Evolutionary conservation across 495 filamentous ascomycete species (phyloP).

Genomic region (Podospora didyma): DNA sequence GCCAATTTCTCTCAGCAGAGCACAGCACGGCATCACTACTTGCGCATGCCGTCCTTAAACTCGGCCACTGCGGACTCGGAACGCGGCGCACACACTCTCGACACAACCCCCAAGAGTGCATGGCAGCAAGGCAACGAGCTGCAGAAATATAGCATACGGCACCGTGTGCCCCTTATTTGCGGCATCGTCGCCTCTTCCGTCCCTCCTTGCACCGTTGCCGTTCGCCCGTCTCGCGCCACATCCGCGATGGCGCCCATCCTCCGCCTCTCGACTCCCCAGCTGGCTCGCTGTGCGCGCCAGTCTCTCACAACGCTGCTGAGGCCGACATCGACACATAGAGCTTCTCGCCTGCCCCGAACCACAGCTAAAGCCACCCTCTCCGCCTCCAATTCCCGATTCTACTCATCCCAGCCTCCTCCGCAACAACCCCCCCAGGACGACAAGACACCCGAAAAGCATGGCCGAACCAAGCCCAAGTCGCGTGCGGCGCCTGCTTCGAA

Average conservation of each 20-base stretch:
- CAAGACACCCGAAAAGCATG: background rate
- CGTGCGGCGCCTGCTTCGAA: background rate
- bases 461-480: constrained; percentile 2
- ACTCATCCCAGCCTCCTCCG: constrained; percentile 18
- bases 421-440: constrained; percentile 7
- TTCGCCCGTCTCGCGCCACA: background rate
- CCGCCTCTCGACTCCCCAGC: background rate
- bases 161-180: constrained; percentile 12
- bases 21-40: constrained; percentile 6
- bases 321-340: background rate
- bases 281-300: background rate
- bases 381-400: constrained; percentile 14
- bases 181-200: background rate
- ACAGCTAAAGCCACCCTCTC: constrained; percentile 11
- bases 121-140: constrained; percentile 10
- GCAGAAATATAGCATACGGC: constrained; percentile 15
- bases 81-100: constrained; percentile 1
- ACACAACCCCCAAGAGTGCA: constrained; percentile 1
- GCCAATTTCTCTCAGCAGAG: background rate
- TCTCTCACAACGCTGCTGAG: background rate
- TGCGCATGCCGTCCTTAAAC: background rate
- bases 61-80: constrained; percentile 2
- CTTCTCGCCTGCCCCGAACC: background rate
- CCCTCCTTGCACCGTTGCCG: background rate
- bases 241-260: background rate